A percentile compares a stretch with the other conserved stretches of the same genome.
phyloP scores from a whole-genome alignment of 768 basidiomycete species.

The Leccinum incarnatum region DNA sequence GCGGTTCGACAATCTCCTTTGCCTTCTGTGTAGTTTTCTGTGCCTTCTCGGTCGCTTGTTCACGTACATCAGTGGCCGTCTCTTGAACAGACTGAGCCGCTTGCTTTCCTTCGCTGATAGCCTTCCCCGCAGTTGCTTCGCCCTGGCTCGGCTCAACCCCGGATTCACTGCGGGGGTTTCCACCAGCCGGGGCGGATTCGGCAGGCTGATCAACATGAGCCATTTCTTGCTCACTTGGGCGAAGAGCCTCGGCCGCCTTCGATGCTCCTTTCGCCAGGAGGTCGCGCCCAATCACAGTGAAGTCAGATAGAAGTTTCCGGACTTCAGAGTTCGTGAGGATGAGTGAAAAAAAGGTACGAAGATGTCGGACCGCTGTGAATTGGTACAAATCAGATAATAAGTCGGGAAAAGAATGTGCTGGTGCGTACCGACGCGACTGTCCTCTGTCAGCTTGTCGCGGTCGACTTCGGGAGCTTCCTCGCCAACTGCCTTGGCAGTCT shows the following conservation, averaged over 20 bases:
- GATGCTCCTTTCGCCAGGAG: conserved; percentile 71
- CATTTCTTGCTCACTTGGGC: conserved; percentile 60
- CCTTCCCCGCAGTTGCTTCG: conserved; percentile 30
- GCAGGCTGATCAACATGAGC: conserved; percentile 59
- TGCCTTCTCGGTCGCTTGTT: conserved; percentile 8
- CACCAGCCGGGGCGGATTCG: conserved; percentile 47
- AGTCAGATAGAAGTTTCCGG: conserved; percentile 82
- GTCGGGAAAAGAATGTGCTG: not conserved
- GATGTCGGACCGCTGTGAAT: conserved; percentile 71
- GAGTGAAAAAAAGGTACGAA: conserved; percentile 83
- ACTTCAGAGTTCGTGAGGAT: conserved; percentile 92
- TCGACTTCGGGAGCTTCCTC: conserved; percentile 46
- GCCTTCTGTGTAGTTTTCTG: conserved; percentile 4
- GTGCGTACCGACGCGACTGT: conserved; percentile 57
- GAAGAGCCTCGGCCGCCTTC: conserved; percentile 66
- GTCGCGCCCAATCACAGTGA: conserved; percentile 76
- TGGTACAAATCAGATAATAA: conserved; percentile 7
- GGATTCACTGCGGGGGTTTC: conserved; percentile 38
- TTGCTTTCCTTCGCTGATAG: conserved; percentile 15
- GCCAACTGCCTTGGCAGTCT: conserved; percentile 42
- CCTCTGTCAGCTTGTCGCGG: conserved; percentile 51
- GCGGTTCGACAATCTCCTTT: conserved; percentile 2
- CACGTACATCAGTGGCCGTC: not conserved
- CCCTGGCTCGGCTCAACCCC: conserved; percentile 31
- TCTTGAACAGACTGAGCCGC: conserved; percentile 16